These are phyloP conservation scores for Cubamyces lactineus DNA, from an alignment of 768 basidiomycete genomes.

Conservation along the genomic window DNA sequence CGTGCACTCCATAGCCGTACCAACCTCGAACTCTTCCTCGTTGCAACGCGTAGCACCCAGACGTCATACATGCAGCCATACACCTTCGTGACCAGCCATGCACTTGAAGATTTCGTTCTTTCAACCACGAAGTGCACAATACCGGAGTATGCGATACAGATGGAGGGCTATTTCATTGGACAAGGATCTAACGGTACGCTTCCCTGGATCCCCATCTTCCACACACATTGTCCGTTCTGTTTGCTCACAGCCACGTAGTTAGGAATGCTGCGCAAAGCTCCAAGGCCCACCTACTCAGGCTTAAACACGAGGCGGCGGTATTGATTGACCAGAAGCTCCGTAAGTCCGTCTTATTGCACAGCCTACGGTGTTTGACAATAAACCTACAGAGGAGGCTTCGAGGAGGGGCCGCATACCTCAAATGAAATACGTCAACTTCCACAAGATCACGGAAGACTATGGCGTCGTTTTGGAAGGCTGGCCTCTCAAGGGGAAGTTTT, in stretches of 20 bases:
- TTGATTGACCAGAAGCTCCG: constrained; percentile 6
- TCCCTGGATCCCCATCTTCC: background rate
- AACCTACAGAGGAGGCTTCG: constrained; percentile 1
- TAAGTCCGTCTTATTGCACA: background rate
- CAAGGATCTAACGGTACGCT: background rate
- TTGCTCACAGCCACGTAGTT: background rate
- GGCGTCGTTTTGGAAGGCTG: constrained; percentile 28
- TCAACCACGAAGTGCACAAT: background rate
- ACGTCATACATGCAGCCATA: background rate
- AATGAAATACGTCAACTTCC: constrained; percentile 30
- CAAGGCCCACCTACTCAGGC: background rate
- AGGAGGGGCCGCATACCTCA: background rate
- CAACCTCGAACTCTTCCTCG: background rate
- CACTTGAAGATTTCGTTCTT: background rate
- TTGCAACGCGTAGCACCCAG: background rate
- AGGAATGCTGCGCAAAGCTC: background rate
- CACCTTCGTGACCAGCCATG: background rate
- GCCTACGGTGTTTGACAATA: background rate
- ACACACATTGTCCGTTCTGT: background rate
- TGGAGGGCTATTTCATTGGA: constrained; percentile 8
- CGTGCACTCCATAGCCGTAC: background rate
- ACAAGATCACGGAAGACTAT: constrained; percentile 25
- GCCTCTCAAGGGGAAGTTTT: constrained; percentile 29
- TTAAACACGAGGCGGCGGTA: background rate
- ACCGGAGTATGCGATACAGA: background rate